Evolutionary conservation across 176 grass and related monocot genomes (phyloP).

Genomic region (Sorghum bicolor): Sorghum_bicolor_NCBIv3 NC_012872.2:67982001-67982500

Average conservation of each 20-base stretch:
- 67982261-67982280: neutral
- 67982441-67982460: neutral
- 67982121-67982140: neutral
- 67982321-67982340: slow-evolving; percentile 31
- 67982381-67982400: neutral
- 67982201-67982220: neutral
- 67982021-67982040: neutral
- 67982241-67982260: neutral
- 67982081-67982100: neutral
- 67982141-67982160: neutral
- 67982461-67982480: neutral
- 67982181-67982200: slow-evolving; percentile 16
- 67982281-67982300: neutral
- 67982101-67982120: neutral
- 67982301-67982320: slow-evolving; percentile 26
- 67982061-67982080: neutral
- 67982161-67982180: slow-evolving; percentile 9
- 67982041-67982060: neutral
- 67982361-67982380: no score
- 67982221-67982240: slow-evolving; percentile 15
- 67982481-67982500: slow-evolving; percentile 2
- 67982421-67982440: neutral
- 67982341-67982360: neutral
- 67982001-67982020: no score
- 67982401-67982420: slow-evolving; percentile 5